These are phyloP conservation scores for Wickerhamiella infanticola DNA, from an alignment of 1,139 yeast genomes.

Conservation along the genomic window DNA sequence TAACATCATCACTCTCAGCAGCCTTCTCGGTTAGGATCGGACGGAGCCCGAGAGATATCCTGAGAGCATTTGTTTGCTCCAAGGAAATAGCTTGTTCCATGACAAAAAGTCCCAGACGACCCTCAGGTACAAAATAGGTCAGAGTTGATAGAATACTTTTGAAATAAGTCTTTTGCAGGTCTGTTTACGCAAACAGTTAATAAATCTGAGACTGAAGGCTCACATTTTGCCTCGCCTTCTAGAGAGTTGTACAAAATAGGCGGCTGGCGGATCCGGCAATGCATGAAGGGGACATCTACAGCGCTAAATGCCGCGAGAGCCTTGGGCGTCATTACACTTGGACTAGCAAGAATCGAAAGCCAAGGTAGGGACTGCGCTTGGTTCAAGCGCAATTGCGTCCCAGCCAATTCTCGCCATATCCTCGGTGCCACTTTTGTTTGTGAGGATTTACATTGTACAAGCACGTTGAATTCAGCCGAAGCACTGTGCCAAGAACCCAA, in stretches of 20 bases:
- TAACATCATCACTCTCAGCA: slow-evolving; percentile 1
- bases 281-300: slow-evolving; percentile 36
- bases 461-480: slow-evolving; percentile 18
- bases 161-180: neutral
- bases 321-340: slow-evolving; percentile 43
- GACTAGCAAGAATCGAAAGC: slow-evolving; percentile 38
- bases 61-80: slow-evolving; percentile 25
- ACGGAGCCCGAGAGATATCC: slow-evolving; percentile 24
- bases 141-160: neutral
- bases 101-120: neutral
- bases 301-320: slow-evolving; percentile 42
- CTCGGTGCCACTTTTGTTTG: slow-evolving; percentile 36
- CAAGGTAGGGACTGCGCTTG: slow-evolving; percentile 19
- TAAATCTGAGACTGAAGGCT: slow-evolving; percentile 1
- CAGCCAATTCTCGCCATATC: slow-evolving; percentile 43
- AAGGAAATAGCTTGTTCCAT: slow-evolving; percentile 16
- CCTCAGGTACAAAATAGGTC: neutral
- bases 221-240: neutral
- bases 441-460: slow-evolving; percentile 46
- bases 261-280: slow-evolving; percentile 11
- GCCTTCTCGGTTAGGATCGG: slow-evolving; percentile 20
- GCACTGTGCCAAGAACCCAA: slow-evolving; percentile 16
- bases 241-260: slow-evolving; percentile 6
- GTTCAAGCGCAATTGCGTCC: slow-evolving; percentile 31
- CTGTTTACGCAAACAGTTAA: slow-evolving; percentile 6